Percentiles rank a stretch among this genome's conserved stretches.
These are phyloP conservation scores for Hydnomerulius pinastri DNA, from an alignment of 768 basidiomycete genomes.

Conservation along the genomic window DNA sequence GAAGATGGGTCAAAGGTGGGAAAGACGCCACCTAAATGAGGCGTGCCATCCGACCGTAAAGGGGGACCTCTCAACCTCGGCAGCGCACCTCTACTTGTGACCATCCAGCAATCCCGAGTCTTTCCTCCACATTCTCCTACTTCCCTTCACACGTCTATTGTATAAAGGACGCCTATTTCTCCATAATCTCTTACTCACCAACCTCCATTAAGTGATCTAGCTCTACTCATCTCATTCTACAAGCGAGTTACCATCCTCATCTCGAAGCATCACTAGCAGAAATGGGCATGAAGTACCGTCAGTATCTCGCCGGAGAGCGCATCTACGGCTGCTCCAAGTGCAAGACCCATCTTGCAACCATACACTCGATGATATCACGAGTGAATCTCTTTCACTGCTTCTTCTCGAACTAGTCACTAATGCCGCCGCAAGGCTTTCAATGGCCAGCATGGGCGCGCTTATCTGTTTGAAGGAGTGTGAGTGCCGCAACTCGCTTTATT, in stretches of 20 bases:
- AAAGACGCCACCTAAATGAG: conserved; percentile 25
- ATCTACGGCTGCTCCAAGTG: conserved; percentile 88
- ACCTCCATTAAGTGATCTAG: conserved; percentile 3
- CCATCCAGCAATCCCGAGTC: conserved; percentile 10
- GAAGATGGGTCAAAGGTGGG: conserved; percentile 22
- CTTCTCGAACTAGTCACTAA: conserved; percentile 11
- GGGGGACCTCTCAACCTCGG: conserved; percentile 14
- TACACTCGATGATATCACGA: conserved; percentile 88
- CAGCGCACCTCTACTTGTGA: conserved; percentile 2
- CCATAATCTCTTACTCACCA: not conserved
- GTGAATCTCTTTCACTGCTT: conserved; percentile 43
- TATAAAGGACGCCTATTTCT: conserved; percentile 26
- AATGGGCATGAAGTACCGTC: conserved; percentile 92
- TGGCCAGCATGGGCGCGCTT: conserved; percentile 94
- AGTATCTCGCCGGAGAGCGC: conserved; percentile 80
- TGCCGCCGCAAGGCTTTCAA: conserved; percentile 77
- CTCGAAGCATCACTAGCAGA: conserved; percentile 8
- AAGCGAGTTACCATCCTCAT: not conserved
- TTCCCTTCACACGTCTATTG: conserved; percentile 30
- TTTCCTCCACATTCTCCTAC: conserved; percentile 7
- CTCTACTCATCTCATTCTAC: not conserved
- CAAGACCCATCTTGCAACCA: conserved; percentile 89
- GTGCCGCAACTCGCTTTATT: conserved; percentile 33
- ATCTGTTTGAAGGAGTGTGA: conserved; percentile 93
- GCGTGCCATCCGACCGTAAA: conserved; percentile 25